Evolutionary conservation across 768 basidiomycete genomes (phyloP), one percentile per base, ranked within the genome.

Genomic region (Mycena kentingensis): DNA sequence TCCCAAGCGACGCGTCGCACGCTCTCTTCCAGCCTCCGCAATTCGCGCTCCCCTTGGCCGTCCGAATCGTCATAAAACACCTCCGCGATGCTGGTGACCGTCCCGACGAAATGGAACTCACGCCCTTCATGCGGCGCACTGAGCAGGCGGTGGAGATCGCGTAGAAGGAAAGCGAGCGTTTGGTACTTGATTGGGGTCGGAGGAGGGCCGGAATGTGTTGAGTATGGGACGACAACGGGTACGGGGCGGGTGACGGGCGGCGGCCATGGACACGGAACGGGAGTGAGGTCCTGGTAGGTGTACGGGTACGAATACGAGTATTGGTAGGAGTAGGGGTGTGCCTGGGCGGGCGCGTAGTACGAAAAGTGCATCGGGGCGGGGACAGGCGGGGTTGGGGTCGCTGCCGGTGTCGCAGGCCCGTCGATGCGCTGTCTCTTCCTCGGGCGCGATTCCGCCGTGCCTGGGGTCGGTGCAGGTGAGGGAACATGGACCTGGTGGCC

Each of bases 51-150:
- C 18, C 7, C 13, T 13, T 27, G 22, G 5, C 7, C 10, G n/a
- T n/a, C n/a, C n/a, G n/a, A n/a, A n/a, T n/a, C n/a, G n/a, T n/a
- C n/a, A n/a, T n/a, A n/a, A 25, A 25, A 25, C 11, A 42, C 41
- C 41, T 42, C 22, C 22, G 41, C 41, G 22, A 42, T n/a, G 41
- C 22, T 42, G 5, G 41, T 25, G 24, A 24, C 22, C 25, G 41
- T 42, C 41, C 41, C 41, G 22, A 42, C 41, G 25, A 42, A 42
- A 25, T 42, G 41, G 26, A 42, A 42, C 41, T 42, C 41, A 5
- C 41, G 41, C 6, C 41, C 41, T 24, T 42, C 41, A 24, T 42
- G 41, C 13, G 41, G 41, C 26, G 41, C n/a, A 12, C 22, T 7
- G 21, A 42, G 11, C 11, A 42, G 25, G 7, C 41, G 21, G n/a